Evolutionary conservation across 1,139 yeast genomes (phyloP), one percentile per base, ranked within the genome.

Genomic region (Diutina mesorugosa): DNA sequence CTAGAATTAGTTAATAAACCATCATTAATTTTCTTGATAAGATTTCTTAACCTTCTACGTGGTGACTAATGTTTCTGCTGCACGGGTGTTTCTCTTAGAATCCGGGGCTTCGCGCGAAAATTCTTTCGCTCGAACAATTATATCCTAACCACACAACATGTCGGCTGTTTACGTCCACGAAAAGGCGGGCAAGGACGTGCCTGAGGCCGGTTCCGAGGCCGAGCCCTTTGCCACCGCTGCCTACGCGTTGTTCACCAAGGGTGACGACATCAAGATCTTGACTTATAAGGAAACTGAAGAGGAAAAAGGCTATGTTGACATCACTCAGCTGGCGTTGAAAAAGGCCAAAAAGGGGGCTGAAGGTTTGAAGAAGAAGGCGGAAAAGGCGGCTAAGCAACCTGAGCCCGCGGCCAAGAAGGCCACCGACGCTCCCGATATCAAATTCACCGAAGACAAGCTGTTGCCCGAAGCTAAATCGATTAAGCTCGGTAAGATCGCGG

Each of bases 261-360:
- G 71, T 55, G 77, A 83, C 21, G 90, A 84, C 57, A 83, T 89
- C 53, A 79, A 81, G 59, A 69, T 90, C 50, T 74, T 79, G 46
- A 82, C 87, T 50, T 83, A 76, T 73, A 89, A 89, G 69, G 83
- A 81, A 60, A 75, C 74, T 45, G 90, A 82, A 35, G 64, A 73
- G 12, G 79, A 75, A 59, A 78, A 69, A 58, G 84, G 71, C 47
- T 95, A 81, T 69, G 80, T 76, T 62, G 93, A 87, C 65, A 90
- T 95, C 65, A 78, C 93, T n/a, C 90, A 97, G 4, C 84, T 95
- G 56, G 98, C 97, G 6, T 76, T 91, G 67, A 95, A 95, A 75
- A 93, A 91, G 73, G 98, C 99, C 65, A 89, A 89, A 72, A 95
- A 95, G 71, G 97, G 97, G 59, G 93, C 88, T 60, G 98, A 91